Evolutionary conservation across 2,329 filamentous ascomycete species (phyloP), one percentile per base, ranked within the genome.

Genomic region (Trichoderma arundinaceum): DNA sequence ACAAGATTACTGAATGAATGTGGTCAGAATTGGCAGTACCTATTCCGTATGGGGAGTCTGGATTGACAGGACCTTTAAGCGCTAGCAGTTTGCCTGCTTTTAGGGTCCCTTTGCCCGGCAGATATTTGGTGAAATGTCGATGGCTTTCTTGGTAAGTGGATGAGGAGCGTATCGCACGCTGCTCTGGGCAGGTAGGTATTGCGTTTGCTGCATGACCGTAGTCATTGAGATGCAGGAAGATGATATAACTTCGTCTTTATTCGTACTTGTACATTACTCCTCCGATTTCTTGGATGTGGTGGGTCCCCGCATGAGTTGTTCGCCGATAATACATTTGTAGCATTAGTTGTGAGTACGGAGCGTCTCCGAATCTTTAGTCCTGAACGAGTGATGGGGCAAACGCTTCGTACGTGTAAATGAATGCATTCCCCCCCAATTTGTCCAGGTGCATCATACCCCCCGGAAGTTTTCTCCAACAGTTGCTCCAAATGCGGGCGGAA

Each of bases 241-340:
- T 22, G 38, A 22, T n/a, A 52, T 32, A 33, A 19, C 39, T 32
- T 62, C 28, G 38, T 10, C 59, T 53, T 53, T 38, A 53, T 33
- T 46, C 39, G 49, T 46, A 62, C 49, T 44, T 28, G 43, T 35
- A 39, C 44, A 49, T 35, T 49, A n/a, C 43, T 49, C 10, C 33
- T 35, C 22, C 46, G 33, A n/a, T 32, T 22, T 51, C 54, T n/a
- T 52, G 12, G 7, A 52, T 13, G 22, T 32, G 54, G 54, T 57
- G 46, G 58, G 46, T 49, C 39, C 17, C n/a, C 59, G 13, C 32
- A 13, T 62, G 39, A 33, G 49, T 33, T 60, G 57, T 52, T 62
- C 59, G 39, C 39, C 39, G 48, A 46, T 44, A 12, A 17, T 35
- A 17, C n/a, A 17, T 12, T 62, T 53, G 49, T 35, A 35, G n/a